phyloP scores from a whole-genome alignment of 495 filamentous ascomycete species.

The Podospora didyma region DNA sequence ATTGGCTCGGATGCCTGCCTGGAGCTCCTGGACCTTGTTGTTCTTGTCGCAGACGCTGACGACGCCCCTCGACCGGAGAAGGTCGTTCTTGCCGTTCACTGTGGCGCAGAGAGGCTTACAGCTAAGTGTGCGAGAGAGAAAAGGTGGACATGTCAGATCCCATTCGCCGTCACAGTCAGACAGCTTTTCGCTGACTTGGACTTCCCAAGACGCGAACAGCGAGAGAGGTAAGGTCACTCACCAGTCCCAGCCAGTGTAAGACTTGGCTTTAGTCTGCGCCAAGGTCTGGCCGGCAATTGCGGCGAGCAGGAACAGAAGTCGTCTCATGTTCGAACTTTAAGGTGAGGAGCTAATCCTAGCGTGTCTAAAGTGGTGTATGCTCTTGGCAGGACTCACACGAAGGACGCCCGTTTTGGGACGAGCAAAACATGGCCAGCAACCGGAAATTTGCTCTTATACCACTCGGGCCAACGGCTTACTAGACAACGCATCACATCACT shows the following conservation, averaged over 20 bases:
- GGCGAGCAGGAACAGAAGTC: not conserved
- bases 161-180: not conserved
- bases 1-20: conserved; percentile 9
- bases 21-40: conserved; percentile 27
- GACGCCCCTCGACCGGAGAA: conserved; percentile 12
- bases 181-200: not conserved
- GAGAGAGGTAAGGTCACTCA: not conserved
- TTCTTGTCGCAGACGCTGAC: conserved; percentile 45
- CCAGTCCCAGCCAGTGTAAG: conserved; percentile 23
- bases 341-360: not conserved
- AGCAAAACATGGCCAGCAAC: no score
- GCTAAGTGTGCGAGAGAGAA: no score
- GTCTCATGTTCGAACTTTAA: not conserved
- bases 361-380: no score
- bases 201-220: not conserved
- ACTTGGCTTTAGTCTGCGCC: conserved; percentile 13
- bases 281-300: not conserved
- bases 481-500: no score
- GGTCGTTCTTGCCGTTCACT: not conserved
- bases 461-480: no score
- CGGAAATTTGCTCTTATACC: no score
- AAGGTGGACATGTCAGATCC: not conserved
- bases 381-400: no score
- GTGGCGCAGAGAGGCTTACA: conserved; percentile 19
- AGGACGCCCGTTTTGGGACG: no score